Evolutionary conservation across 192 early-diverging fungal species (phyloP), one percentile per base, ranked within the genome.

Genomic region (Gonapodya prolifera): DNA sequence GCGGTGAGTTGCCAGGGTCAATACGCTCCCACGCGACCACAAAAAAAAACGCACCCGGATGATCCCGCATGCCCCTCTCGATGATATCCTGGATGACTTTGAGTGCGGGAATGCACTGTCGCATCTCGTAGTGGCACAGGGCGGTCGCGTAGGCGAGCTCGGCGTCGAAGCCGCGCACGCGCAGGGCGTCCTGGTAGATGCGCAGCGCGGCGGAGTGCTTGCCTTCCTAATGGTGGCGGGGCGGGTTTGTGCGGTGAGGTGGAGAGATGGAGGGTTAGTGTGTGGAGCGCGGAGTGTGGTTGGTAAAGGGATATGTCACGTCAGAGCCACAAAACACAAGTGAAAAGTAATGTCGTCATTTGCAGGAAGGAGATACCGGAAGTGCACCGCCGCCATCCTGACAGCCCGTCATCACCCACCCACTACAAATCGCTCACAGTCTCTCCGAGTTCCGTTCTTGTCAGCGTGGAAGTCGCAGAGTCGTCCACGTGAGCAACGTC

Each of bases 81-180:
- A 90, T 89, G 70, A 90, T 89, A 70, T 90, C 87, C 0, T 87
- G 86, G 80, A 90, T 87, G 76, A 83, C 80, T 77, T 90, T 90
- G 2, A 90, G 70, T 0, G 89, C 83, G 23, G 86, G 83, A 18
- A 89, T 86, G 76, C 84, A 90, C 71, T 89, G 83, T 70, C 86
- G 83, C 34, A 86, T 77, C 76, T 82, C 76, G 78, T 90, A 90
- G 75, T 85, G 79, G 78, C 89, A 90, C 33, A 90, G 76, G 2
- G 89, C 89, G 28, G 86, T 78, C 75, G 87, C 84, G 76, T 89
- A 90, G 0, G 79, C 82, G 13, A 90, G 81, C 69, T 90, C 89
- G 0, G 89, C 80, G 16, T 81, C 80, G 76, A 87, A 90, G 13
- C 89, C 89, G 8, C 83, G 71, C 23, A 89, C 81, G 69, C 85